Percentiles rank a stretch among this genome's conserved stretches.
These are phyloP conservation scores for Fusarium sp. DNA, from an alignment of 2,329 filamentous ascomycete genomes.

Conservation along the genomic window DNA sequence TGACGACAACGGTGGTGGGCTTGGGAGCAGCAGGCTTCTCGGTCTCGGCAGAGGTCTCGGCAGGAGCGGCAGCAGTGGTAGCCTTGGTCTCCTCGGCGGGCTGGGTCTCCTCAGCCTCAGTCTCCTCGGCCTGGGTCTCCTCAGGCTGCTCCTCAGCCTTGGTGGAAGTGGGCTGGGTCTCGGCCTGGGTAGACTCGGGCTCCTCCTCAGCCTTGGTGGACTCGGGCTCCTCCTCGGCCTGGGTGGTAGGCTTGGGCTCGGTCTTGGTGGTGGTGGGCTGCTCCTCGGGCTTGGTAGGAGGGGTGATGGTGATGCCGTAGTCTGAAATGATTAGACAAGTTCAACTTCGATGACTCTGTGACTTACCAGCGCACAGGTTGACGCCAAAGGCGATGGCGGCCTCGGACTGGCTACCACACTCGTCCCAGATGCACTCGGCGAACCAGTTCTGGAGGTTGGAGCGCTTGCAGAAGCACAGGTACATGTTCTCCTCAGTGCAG, in stretches of 20 bases:
- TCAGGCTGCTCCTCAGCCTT: background rate
- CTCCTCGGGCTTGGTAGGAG: background rate
- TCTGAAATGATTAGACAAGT: background rate
- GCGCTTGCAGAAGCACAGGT: slow-evolving; percentile 46
- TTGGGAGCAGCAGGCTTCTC: background rate
- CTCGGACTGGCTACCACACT: slow-evolving; percentile 28
- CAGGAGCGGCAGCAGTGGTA: background rate
- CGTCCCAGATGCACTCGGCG: slow-evolving; percentile 32
- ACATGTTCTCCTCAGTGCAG: slow-evolving; percentile 46
- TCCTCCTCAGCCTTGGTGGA: background rate
- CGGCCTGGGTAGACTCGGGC: background rate
- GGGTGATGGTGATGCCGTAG: background rate
- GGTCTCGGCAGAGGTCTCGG: background rate
- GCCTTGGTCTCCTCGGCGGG: background rate
- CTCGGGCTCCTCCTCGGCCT: background rate
- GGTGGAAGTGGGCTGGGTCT: background rate
- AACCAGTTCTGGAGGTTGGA: slow-evolving; percentile 40
- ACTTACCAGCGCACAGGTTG: background rate
- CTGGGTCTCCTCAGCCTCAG: background rate
- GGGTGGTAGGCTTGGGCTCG: background rate
- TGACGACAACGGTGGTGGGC: background rate
- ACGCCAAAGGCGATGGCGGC: background rate
- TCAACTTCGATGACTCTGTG: background rate
- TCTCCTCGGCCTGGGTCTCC: background rate
- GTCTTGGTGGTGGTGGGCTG: background rate